Evolutionary conservation across 2,329 filamentous ascomycete species (phyloP), one percentile per base, ranked within the genome.

Genomic region (Pseudomassariella vexata): DNA sequence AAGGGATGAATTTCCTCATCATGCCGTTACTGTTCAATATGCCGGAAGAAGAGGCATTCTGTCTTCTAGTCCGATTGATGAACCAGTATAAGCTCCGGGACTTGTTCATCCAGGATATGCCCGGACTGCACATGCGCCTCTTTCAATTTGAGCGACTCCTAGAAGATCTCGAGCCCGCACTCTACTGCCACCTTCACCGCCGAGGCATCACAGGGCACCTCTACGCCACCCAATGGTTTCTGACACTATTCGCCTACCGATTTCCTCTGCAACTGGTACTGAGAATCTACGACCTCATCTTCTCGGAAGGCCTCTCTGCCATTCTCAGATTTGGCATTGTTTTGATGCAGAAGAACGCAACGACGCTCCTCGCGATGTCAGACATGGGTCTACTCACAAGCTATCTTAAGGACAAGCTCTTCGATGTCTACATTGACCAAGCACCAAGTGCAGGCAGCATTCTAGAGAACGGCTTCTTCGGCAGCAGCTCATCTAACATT

Each of bases 1-100:
- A 98, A 59, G 92, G 92, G 53, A 95, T 98, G 85, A 98, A 96
- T 55, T 98, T 98, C 52, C 77, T 98, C 38, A 85, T 88, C 29
- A 96, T 96, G 88, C 92, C 94, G 16, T 60, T 98, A 12, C 68
- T 98, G 2, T 95, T 98, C 64, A 96, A 95, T 56, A 95, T 96
- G 89, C 85, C 89, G 3, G 90, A 96, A 60, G 88, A 94, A 53
- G 92, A 98, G 61, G 90, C 92, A 0, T 98, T 98, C 53, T 92
- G 87, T 48, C 67, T 98, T 12, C 75, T 98, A 17, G 88, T 95
- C 12, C 82, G 87, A 42, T 63, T 98, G 33, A 98, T 98, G 92
- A 94, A 94, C 62, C 86, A 95, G 44, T 98, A 96, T 57, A 80
- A 87, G 37, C 68, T 98, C 19, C 83, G 92, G 26, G 88, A 95